Base-by-base conservation (phyloP, 225 moss, liverwort and hornwort species). In the Takakia lepidozioides region DNA sequence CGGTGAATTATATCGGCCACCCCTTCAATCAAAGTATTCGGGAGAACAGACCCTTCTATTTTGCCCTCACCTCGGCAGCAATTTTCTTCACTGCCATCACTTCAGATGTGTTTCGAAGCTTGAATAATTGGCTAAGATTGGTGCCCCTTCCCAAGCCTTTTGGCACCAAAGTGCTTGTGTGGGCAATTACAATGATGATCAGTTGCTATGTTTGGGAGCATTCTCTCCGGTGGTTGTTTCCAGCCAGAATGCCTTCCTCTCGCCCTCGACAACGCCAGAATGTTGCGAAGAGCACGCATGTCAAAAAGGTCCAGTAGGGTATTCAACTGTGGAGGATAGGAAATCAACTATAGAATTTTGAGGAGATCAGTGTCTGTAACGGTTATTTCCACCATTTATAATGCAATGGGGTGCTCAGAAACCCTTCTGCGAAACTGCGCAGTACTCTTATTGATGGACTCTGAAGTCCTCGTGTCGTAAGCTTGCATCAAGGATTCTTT, bases 21-120 rank as follows among this genome's bases (percentile, higher is more conserved):
- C 95, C 95, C 48, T 98, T 98, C 59, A 98, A 98, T 60, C 95
- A 98, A 61, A 98, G 95, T 39, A 98, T 98, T 43, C 63, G 79
- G 43, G 95, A 98, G 61, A 98, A 98, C 46, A 77, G 58, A 60
- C 82, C 95, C 8, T 98, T 98, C 57, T 91, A 69, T 57, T 84
- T 82, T 29, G 95, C 95, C 13, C 83, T 98, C 19, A 85, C 60
- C 16, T 73, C 91, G 13, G 91, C 95, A 38, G 87, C 66, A 39
- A 52, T 98, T 54, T 98, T 98, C 73, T 98, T 98, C 57, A 87
- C 91, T 13, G 90, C 85, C 48, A 75, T 98, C 45, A 83, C 90
- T 47, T 98, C 95, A 14, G 95, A 98, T 59, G 43, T 82, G 28
- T 91, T 91, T 63, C 87, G 95, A 59, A 76, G 80, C 39, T 56